Base-by-base conservation (phyloP, 2,329 filamentous ascomycete species). In the Pseudogymnoascus sp. region DNA sequence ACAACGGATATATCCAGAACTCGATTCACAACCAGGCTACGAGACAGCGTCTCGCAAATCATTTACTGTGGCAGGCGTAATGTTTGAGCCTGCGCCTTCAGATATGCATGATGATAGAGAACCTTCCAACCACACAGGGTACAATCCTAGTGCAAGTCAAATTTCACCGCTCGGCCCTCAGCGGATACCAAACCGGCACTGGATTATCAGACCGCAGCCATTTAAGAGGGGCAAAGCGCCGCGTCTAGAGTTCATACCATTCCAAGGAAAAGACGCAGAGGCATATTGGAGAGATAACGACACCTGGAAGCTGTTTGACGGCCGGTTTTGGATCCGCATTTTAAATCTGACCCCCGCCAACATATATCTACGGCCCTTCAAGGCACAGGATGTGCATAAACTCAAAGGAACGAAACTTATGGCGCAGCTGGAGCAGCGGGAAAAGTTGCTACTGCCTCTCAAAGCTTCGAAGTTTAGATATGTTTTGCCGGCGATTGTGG, bases 251-350 rank as follows among this genome's bases (percentile, higher is more conserved):
- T 74, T 75, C 23, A 75, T 76, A 52, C 73, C 75, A 2, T 78
- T 77, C 0, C 52, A 58, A 28, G 28, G 33, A 45, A 28, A 19
- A 52, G 59, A 30, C 21, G 48, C 52, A 21, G 30, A 59, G 13
- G 7, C 26, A 4, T 35, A 41, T 4, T 64, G 65, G 62, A 60
- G 63, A 37, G 6, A n/a, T 38, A 37, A 57, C 18, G 26, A 52
- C 3, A 55, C 65, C 2, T 72, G 69, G 68, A 57, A 48, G 3
- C 63, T 59, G 3, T 87, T 78, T 73, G 84, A 87, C 68, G 80
- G 82, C 0, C 80, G 84, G 2, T 86, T 79, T 70, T 87, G 84
- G 84, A 70, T 85, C 13, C 74, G 77, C 13, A 60, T 83, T 12
- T 37, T 61, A 52, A 68, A 66, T 48, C 45, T 21, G 8, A 35